Conservation (phyloP, 108 stramenopile species). For the Aureococcus anophagefferens region DNA sequence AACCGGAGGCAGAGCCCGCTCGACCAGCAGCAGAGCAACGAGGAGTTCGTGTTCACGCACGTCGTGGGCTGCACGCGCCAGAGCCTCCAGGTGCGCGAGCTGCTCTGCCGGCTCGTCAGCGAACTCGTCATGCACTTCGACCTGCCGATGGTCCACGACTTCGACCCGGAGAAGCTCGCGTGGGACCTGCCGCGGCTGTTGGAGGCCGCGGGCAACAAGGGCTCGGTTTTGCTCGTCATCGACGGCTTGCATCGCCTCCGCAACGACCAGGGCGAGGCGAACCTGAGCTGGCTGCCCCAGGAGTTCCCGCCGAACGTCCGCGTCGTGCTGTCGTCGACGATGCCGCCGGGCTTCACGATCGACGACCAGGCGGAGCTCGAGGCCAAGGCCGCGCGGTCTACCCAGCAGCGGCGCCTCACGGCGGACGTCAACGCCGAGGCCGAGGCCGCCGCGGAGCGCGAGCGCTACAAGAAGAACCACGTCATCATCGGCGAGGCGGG, state of each 20-base stretch:
- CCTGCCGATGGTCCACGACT: slow-evolving; percentile 26
- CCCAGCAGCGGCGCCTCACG: too few species aligned
- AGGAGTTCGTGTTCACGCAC: slow-evolving; percentile 50
- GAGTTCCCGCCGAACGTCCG: slow-evolving; percentile 39
- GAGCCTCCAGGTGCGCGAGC: slow-evolving; percentile 18
- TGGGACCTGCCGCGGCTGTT: slow-evolving; percentile 60
- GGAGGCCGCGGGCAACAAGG: slow-evolving; percentile 51
- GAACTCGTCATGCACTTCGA: slow-evolving; percentile 38
- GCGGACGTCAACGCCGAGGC: too few species aligned
- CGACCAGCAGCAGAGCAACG: slow-evolving; percentile 8
- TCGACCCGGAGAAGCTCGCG: slow-evolving; percentile 40
- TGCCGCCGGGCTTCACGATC: slow-evolving; percentile 1
- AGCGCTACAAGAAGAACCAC: too few species aligned
- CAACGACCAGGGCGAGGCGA: slow-evolving; percentile 37
- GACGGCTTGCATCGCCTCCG: slow-evolving; percentile 52
- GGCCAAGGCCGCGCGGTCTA: background rate
- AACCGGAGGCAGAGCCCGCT: slow-evolving; percentile 11
- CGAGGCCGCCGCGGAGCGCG: too few species aligned
- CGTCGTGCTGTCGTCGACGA: slow-evolving; percentile 48
- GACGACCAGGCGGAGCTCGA: slow-evolving; percentile 10
- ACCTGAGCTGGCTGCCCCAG: slow-evolving; percentile 51
- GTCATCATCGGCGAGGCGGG: too few species aligned
- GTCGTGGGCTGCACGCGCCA: slow-evolving; percentile 42
- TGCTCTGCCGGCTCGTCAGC: slow-evolving; percentile 34
- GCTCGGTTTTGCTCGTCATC: slow-evolving; percentile 46